phyloP scores from a whole-genome alignment of 805 yeast species.

The Candida ascalaphidarum region DNA sequence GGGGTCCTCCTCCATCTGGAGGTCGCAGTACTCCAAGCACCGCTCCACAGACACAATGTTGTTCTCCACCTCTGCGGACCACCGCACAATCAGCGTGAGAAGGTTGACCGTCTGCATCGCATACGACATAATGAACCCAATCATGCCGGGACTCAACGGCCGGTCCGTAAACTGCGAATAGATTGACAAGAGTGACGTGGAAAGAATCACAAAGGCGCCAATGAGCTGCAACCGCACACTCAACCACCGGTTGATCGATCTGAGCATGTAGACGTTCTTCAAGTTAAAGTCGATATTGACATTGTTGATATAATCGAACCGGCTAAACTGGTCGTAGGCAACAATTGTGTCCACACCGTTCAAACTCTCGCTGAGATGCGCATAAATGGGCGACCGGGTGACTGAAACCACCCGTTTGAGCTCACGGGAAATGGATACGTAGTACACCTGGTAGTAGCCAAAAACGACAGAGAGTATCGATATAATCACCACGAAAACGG shows the following conservation, averaged over 20 bases:
- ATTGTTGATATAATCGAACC: slow-evolving; percentile 52
- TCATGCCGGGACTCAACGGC: slow-evolving; percentile 49
- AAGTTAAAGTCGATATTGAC: slow-evolving; percentile 42
- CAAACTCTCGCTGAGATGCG: slow-evolving; percentile 76
- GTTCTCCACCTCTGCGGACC: slow-evolving; percentile 56
- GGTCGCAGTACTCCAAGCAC: slow-evolving; percentile 48
- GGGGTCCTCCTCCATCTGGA: slow-evolving; percentile 30
- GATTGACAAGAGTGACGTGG: slow-evolving; percentile 40
- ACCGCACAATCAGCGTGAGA: slow-evolving; percentile 48
- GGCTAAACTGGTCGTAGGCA: slow-evolving; percentile 60
- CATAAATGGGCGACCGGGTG: slow-evolving; percentile 69
- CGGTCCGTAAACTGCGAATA: slow-evolving; percentile 26
- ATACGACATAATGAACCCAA: slow-evolving; percentile 59
- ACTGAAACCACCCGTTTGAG: slow-evolving; percentile 64
- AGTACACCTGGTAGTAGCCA: slow-evolving; percentile 61
- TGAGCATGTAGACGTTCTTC: slow-evolving; percentile 35
- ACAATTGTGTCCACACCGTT: slow-evolving; percentile 71
- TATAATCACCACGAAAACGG: slow-evolving; percentile 42
- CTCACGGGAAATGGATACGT: slow-evolving; percentile 66
- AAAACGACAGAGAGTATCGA: slow-evolving; percentile 46
- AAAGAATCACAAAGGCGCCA: slow-evolving; percentile 47
- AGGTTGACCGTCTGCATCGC: slow-evolving; percentile 49
- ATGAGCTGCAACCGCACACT: slow-evolving; percentile 53
- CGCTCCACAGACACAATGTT: slow-evolving; percentile 63
- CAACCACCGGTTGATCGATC: slow-evolving; percentile 59